Evolutionary conservation across 345 rosid species (phyloP).

Genomic region (Pseudoturritis turrita): DNA sequence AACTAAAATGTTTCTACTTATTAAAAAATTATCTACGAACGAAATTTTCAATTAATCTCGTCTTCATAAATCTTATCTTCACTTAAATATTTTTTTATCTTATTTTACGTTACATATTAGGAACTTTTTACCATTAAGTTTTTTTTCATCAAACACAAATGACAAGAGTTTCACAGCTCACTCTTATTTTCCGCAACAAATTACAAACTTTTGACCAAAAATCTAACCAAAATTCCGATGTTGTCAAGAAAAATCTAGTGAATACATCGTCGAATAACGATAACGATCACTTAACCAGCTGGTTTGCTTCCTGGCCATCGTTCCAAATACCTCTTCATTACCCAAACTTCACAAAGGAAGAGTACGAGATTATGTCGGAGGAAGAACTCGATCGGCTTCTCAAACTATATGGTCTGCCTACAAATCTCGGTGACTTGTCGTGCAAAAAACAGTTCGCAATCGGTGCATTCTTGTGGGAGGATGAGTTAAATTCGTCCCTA

Average conservation of each 20-base stretch:
- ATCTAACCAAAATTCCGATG: background rate
- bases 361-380: conserved; percentile 56
- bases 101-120: no score
- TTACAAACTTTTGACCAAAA: background rate
- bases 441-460: conserved; percentile 47
- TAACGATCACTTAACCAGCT: background rate
- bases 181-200: conserved; percentile 3
- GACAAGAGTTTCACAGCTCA: conserved; percentile 6
- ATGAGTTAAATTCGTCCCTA: background rate
- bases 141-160: background rate
- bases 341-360: conserved; percentile 48
- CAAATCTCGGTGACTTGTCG: conserved; percentile 29
- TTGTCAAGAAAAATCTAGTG: background rate
- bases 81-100: background rate
- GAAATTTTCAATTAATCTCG: background rate
- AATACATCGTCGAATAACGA: background rate
- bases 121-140: background rate
- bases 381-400: conserved; percentile 53
- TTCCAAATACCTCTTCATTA: conserved; percentile 64
- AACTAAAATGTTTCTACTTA: background rate
- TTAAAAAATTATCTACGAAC: background rate
- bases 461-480: conserved; percentile 57
- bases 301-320: background rate
- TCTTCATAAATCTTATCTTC: background rate
- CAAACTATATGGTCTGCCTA: conserved; percentile 46